Conservation (phyloP, 1,139 yeast species). For the Pichia norvegensis region DNA sequence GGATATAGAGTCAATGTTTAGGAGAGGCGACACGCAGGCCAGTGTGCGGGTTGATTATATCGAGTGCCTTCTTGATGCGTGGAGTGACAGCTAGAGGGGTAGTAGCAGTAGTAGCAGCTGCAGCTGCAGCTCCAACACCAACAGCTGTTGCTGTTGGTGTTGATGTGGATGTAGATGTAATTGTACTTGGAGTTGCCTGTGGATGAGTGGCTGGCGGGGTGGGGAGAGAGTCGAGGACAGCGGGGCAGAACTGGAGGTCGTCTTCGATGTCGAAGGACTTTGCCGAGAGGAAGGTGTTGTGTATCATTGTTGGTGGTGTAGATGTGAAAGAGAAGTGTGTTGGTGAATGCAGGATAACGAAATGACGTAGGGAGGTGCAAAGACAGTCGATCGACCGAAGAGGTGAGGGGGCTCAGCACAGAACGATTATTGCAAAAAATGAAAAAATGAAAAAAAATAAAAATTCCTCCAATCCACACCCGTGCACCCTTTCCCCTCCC, state of each 20-base stretch:
- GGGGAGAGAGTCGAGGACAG: conserved; percentile 7
- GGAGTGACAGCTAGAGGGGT: conserved; percentile 33
- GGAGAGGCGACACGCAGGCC: conserved; percentile 62
- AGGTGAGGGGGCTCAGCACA: too few relatives aligned
- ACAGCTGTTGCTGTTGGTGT: conserved; percentile 7
- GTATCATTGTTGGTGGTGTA: background rate
- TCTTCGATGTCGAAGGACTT: conserved; percentile 60
- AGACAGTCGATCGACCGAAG: too few relatives aligned
- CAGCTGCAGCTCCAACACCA: conserved; percentile 27
- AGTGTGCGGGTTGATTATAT: conserved; percentile 73
- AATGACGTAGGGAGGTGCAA: too few relatives aligned
- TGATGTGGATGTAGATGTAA: conserved; percentile 7
- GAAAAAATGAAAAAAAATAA: too few relatives aligned
- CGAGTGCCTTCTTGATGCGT: conserved; percentile 55
- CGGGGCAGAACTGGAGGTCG: conserved; percentile 62
- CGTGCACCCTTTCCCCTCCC: background rate
- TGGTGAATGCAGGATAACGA: background rate
- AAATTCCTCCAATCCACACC: background rate
- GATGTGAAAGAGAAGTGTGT: background rate
- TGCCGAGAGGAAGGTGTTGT: conserved; percentile 28
- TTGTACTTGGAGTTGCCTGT: background rate
- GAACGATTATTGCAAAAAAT: too few relatives aligned
- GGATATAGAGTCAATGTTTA: conserved; percentile 19
- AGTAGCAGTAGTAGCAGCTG: background rate
- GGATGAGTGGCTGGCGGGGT: background rate